Evolutionary conservation across 257 asterid species (phyloP), one percentile per base, ranked within the genome.

Genomic region (Cynanchum wilfordii): DNA sequence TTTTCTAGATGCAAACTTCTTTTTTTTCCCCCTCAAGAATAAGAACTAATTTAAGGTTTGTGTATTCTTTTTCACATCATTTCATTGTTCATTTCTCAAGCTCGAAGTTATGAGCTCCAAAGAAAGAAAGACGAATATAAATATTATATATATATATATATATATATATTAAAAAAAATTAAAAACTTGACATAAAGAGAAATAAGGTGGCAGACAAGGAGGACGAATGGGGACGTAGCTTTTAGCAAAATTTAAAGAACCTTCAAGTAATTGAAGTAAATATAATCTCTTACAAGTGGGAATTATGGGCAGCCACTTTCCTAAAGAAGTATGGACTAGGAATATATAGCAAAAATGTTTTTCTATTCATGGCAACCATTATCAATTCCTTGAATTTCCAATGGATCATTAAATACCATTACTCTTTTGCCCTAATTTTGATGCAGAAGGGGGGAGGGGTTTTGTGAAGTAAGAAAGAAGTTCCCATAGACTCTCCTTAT

Each of bases 261-360:
- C 69, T 71, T 33, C 74, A 42, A 42, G 47, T 76, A 69, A 81
- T 70, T 69, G 70, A 73, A 59, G 79, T 47, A 72, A 50, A 70
- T 74, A 73, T 20, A 17, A 49, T 79, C 65, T 15, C 71, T 68
- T 20, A 54, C 62, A 42, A 25, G 13, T 57, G 42, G 70, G 40
- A 57, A 19, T 16, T 27, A 24, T 44, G 7, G 13, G 29, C 9
- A 25, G 24, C 79, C 84, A 80, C 84, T 79, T 87, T 78, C 86
- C 85, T 24, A 72, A 84, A 86, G 77, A 49, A 73, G 90, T 65
- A 84, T 75, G 76, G 78, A 75, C 84, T 79, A 82, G 49, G 82
- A 77, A 77, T 79, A 81, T 52, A 62, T 12, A 50, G 1, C 45
- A 25, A 73, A 50, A 68, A 7, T 60, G 75, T 56, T 24, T 50